Conservation (phyloP, 495 filamentous ascomycete genomes). For the Penicillium flavigenum region DNA sequence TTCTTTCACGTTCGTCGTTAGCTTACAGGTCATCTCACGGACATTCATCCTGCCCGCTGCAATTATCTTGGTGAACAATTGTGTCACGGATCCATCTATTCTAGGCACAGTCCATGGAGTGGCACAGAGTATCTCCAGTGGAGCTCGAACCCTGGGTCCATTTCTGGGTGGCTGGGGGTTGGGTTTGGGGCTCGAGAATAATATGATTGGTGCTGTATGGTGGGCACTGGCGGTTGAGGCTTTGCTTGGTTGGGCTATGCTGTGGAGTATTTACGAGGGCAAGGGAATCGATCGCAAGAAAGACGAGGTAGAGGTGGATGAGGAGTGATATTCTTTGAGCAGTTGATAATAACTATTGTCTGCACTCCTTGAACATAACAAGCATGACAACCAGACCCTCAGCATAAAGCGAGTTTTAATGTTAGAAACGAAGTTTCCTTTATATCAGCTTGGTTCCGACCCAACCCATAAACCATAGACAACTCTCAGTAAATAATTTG, state of each 20-base stretch:
- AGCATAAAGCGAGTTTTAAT: neutral
- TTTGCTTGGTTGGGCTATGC: conserved; percentile 48
- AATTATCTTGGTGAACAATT: conserved; percentile 69
- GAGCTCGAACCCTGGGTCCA: conserved; percentile 64
- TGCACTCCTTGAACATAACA: neutral
- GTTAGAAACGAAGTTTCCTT: neutral
- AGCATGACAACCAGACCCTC: neutral
- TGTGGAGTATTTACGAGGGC: conserved; percentile 55
- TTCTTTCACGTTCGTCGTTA: conserved; percentile 59
- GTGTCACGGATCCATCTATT: conserved; percentile 58
- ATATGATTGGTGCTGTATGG: conserved; percentile 68
- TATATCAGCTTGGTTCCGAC: neutral
- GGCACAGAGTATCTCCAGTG: conserved; percentile 60
- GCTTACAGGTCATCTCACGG: conserved; percentile 66
- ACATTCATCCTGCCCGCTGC: conserved; percentile 70
- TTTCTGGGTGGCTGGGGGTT: conserved; percentile 63
- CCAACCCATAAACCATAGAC: neutral
- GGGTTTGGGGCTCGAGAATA: conserved; percentile 61
- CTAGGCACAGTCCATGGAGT: conserved; percentile 71
- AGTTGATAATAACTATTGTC: neutral
- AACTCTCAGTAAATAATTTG: neutral
- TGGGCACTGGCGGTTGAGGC: conserved; percentile 61
- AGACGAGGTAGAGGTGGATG: conserved; percentile 25
- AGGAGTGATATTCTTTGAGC: conserved; percentile 9
- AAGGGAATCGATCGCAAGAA: conserved; percentile 42